phyloP scores from a whole-genome alignment of 257 asterid species.

The Schizonepeta tenuifolia region DNA sequence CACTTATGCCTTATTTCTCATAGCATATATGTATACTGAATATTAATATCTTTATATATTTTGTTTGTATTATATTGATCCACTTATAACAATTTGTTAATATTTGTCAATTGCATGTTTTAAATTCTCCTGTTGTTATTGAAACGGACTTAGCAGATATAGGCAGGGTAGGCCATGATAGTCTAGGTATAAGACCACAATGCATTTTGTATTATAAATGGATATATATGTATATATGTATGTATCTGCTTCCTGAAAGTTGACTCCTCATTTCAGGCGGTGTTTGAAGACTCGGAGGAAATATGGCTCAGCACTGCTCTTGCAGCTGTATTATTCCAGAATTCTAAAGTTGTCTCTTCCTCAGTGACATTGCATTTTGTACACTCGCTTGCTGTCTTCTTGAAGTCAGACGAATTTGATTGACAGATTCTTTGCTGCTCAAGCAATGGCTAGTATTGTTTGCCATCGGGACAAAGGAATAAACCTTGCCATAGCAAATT shows the following conservation, averaged over 20 bases:
- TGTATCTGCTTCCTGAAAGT: conserved; percentile 30
- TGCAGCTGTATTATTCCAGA: conserved; percentile 78
- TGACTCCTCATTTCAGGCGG: conserved; percentile 57
- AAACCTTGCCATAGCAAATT: conserved; percentile 71
- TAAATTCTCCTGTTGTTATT: conserved; percentile 4
- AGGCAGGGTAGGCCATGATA: conserved; percentile 6
- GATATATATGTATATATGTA: background rate
- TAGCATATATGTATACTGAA: conserved; percentile 15
- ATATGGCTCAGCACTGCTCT: conserved; percentile 81
- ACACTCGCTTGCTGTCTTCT: conserved; percentile 55
- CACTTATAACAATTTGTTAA: background rate
- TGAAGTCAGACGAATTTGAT: conserved; percentile 73
- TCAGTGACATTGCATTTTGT: conserved; percentile 60
- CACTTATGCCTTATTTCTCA: conserved; percentile 11
- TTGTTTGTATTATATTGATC: background rate
- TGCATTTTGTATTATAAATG: conserved; percentile 5
- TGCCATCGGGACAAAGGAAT: conserved; percentile 61
- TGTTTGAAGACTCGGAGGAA: conserved; percentile 75
- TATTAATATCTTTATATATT: background rate
- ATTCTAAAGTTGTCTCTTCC: conserved; percentile 54
- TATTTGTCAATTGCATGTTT: background rate
- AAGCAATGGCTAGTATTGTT: conserved; percentile 82
- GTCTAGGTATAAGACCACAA: conserved; percentile 16
- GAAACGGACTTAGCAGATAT: conserved; percentile 5
- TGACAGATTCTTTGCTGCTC: conserved; percentile 80